phyloP scores from a whole-genome alignment of 2,329 filamentous ascomycete genomes.

The Stachybotrys echinatus region DNA sequence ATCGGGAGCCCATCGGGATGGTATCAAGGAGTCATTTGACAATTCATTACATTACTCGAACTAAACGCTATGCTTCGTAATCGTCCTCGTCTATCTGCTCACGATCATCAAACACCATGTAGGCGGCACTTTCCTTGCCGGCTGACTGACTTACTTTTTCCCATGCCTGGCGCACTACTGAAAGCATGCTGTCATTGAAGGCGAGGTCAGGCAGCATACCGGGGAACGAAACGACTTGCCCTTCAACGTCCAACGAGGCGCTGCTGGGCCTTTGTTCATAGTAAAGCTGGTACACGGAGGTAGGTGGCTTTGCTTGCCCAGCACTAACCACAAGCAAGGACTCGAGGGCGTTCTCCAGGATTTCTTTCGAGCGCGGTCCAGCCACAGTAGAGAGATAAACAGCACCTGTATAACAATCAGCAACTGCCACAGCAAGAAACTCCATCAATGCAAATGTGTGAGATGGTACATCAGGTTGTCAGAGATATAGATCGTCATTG shows the following conservation, averaged over 20 bases:
- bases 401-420: conserved; percentile 17
- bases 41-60: too few relatives aligned
- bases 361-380: conserved; percentile 23
- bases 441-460: not conserved
- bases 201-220: conserved; percentile 59
- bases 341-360: conserved; percentile 34
- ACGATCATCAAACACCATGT: conserved; percentile 75
- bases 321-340: conserved; percentile 30
- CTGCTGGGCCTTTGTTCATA: conserved; percentile 45
- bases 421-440: not conserved
- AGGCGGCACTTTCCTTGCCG: conserved; percentile 41
- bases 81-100: conserved; percentile 57
- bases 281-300: conserved; percentile 44
- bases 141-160: conserved; percentile 48
- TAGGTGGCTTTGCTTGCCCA: conserved; percentile 19
- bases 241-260: conserved; percentile 23
- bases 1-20: not conserved
- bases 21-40: not conserved
- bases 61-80: conserved; percentile 29
- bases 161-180: conserved; percentile 68
- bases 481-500: conserved; percentile 82
- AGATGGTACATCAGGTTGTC: conserved; percentile 73
- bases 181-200: conserved; percentile 67
- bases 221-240: conserved; percentile 50
- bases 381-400: conserved; percentile 32